Base-by-base conservation (phyloP, 1,139 yeast species). In the Pichia sp. region DNA sequence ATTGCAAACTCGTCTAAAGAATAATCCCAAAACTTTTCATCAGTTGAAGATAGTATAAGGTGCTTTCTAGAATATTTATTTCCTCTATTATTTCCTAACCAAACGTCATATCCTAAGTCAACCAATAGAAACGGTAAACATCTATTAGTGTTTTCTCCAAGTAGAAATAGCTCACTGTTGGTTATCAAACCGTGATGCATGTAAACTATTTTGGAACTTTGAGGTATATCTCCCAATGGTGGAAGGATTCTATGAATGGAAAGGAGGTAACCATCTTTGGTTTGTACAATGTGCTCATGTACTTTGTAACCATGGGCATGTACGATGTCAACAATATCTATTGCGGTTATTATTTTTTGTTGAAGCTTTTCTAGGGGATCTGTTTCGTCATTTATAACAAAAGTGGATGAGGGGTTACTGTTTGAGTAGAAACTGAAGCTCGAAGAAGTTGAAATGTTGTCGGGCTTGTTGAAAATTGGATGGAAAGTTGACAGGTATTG, bases 61-160 rank as follows among this genome's bases (percentile, higher is more conserved):
- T 67, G 70, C 49, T 70, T 71, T 45, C 71, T 64, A 19, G 93
- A 85, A 71, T 90, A 90, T 71, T 90, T 90, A 70, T 89, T 90
- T 23, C 96, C 96, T 54, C 97, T 73, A 65, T 89, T 89, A 68
- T 89, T 89, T 1, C 96, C 96, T 60, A 89, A 72, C 96, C 96
- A 89, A 19, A 89, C 96, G 65, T 89, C 96, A 67, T 84, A 89
- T 4, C 96, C 96, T 55, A 81, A 68, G 57, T 88, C 95, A 50
- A 84, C 88, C 42, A 90, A 75, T 1, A 81, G 72, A 62, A 87
- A 85, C 0, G 97, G 96, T 52, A 92, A 71, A 56, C 67, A 64
- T 43, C 70, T 72, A 15, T 67, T 59, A 19, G 68, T 70, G n/a
- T 60, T 61, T 8, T 72, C 69, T 0, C 80, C 80, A 48, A 75